A percentile compares a stretch with the other conserved stretches of the same genome.
These are phyloP conservation scores for Taxillus chinensis DNA, from an alignment of 164 flowering plant species.

Conservation along the genomic window DNA sequence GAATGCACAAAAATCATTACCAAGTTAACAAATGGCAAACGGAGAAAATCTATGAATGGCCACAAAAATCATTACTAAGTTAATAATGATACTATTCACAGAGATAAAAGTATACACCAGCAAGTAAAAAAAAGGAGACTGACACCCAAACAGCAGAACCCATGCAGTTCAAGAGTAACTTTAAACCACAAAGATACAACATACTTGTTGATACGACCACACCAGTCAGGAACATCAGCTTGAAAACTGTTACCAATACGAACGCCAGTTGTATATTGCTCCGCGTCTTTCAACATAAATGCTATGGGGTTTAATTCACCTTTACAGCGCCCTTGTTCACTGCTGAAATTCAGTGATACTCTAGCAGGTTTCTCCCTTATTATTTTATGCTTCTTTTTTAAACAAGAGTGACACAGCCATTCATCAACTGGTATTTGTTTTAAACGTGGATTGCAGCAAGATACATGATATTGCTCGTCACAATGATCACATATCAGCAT, in stretches of 20 bases:
- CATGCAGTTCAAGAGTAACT: too few relatives aligned
- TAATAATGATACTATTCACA: too few relatives aligned
- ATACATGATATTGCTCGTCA: slow-evolving; percentile 66
- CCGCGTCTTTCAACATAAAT: slow-evolving; percentile 52
- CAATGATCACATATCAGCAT: slow-evolving; percentile 78
- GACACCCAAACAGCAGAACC: too few relatives aligned
- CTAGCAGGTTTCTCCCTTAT: slow-evolving; percentile 18
- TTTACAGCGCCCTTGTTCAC: slow-evolving; percentile 17
- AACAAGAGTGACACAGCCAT: slow-evolving; percentile 69
- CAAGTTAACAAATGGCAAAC: too few relatives aligned
- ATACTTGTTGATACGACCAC: slow-evolving; percentile 54
- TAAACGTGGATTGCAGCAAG: slow-evolving; percentile 50
- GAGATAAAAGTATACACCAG: not conserved
- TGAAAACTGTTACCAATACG: slow-evolving; percentile 79
- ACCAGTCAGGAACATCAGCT: slow-evolving; percentile 77
- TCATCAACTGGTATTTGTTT: slow-evolving; percentile 46
- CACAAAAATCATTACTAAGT: too few relatives aligned
- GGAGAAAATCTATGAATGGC: too few relatives aligned
- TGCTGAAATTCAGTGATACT: slow-evolving; percentile 11
- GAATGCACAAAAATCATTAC: not conserved
- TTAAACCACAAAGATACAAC: slow-evolving; percentile 6
- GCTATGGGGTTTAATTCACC: slow-evolving; percentile 28
- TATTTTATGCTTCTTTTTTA: slow-evolving; percentile 41
- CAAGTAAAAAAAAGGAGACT: not conserved
- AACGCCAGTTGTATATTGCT: slow-evolving; percentile 48